These are phyloP conservation scores for Boletus insuetus DNA, from an alignment of 768 basidiomycete genomes.

Conservation along the genomic window DNA sequence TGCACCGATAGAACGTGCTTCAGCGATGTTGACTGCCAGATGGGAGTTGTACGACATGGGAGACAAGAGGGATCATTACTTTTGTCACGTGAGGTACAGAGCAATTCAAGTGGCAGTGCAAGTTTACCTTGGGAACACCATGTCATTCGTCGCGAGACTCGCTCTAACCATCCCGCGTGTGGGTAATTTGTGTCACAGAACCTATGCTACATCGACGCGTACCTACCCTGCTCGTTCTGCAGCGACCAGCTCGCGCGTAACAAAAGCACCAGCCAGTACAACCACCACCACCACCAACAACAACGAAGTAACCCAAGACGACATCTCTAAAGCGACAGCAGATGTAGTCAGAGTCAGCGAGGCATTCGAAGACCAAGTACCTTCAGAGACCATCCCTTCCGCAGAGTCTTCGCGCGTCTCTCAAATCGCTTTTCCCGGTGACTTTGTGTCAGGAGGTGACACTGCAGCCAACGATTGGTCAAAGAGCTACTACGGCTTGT, in stretches of 20 bases:
- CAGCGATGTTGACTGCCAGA: too few relatives aligned
- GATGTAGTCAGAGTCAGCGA: conserved; percentile 17
- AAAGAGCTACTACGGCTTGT: conserved; percentile 80
- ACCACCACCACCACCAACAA: not conserved
- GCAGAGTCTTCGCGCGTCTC: conserved; percentile 3
- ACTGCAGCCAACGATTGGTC: conserved; percentile 72
- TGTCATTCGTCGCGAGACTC: conserved; percentile 19
- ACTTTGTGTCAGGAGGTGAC: conserved; percentile 23
- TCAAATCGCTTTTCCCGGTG: conserved; percentile 29
- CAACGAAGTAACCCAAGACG: conserved; percentile 18
- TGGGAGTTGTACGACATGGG: too few relatives aligned
- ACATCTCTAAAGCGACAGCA: conserved; percentile 20
- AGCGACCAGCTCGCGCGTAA: conserved; percentile 17
- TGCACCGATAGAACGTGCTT: too few relatives aligned
- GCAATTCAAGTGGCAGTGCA: too few relatives aligned
- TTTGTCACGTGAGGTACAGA: too few relatives aligned
- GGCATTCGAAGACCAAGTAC: conserved; percentile 12
- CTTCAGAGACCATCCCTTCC: conserved; percentile 12
- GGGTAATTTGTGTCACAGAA: not conserved
- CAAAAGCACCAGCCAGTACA: conserved; percentile 34
- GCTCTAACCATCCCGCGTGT: conserved; percentile 4
- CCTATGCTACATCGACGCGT: conserved; percentile 26
- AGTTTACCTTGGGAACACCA: not conserved
- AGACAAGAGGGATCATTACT: too few relatives aligned
- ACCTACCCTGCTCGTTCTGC: conserved; percentile 24